These are phyloP conservation scores for Tieghemiomyces parasiticus DNA, from an alignment of 192 early-diverging fungal species.

Conservation along the genomic window DNA sequence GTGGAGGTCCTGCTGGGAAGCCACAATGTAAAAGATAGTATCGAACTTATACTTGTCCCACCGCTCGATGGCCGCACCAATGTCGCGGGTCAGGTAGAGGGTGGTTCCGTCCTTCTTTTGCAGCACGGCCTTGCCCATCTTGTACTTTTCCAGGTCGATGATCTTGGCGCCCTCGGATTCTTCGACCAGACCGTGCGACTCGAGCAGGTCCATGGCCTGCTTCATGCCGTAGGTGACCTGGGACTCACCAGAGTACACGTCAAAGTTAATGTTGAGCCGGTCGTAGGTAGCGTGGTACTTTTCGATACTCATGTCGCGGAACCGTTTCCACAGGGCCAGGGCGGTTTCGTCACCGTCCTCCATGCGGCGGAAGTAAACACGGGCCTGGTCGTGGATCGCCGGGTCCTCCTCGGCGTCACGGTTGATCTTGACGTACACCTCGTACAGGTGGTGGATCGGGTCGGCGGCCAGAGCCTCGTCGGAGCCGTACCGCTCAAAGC, in stretches of 20 bases:
- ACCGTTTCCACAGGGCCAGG: constrained; percentile 69
- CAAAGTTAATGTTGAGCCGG: constrained; percentile 83
- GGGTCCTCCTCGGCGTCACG: constrained; percentile 47
- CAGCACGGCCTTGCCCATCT: constrained; percentile 70
- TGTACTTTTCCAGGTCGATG: constrained; percentile 66
- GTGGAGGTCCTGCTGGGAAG: constrained; percentile 80
- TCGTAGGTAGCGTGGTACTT: constrained; percentile 87
- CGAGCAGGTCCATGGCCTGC: constrained; percentile 51
- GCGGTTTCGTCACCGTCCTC: constrained; percentile 79
- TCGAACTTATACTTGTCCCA: constrained; percentile 80
- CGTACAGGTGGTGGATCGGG: constrained; percentile 82
- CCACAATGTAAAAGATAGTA: constrained; percentile 85
- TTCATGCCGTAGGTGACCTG: constrained; percentile 65
- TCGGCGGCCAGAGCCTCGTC: constrained; percentile 64
- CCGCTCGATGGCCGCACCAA: constrained; percentile 89
- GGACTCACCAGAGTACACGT: constrained; percentile 92
- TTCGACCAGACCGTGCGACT: constrained; percentile 51
- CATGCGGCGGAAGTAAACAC: constrained; percentile 87
- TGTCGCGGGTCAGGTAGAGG: constrained; percentile 89
- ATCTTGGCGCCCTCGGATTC: constrained; percentile 75
- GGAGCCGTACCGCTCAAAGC: constrained; percentile 63
- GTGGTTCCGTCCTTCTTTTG: constrained; percentile 85
- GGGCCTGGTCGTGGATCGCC: constrained; percentile 65
- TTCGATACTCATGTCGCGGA: constrained; percentile 77
- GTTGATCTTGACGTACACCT: constrained; percentile 86